These are phyloP conservation scores for Lactarius hengduanensis DNA, from an alignment of 768 basidiomycete species.

Conservation along the genomic window DNA sequence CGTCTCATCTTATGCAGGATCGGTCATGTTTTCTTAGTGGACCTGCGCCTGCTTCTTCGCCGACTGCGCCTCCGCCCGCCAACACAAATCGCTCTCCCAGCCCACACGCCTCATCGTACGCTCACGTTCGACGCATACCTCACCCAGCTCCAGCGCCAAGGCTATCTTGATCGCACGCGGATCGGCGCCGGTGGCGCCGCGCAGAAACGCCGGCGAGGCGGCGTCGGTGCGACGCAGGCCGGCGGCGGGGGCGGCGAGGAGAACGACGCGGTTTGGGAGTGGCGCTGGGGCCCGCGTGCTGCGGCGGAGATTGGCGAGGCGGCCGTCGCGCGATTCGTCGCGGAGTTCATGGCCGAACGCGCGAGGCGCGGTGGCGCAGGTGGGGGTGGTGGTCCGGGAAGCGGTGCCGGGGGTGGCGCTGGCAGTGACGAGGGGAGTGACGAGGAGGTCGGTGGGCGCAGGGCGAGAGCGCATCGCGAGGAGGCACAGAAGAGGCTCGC, in stretches of 20 bases:
- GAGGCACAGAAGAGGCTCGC: slow-evolving; percentile 41
- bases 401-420: not conserved
- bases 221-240: slow-evolving; percentile 37
- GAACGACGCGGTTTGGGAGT: slow-evolving; percentile 54
- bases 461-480: slow-evolving; percentile 27
- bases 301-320: slow-evolving; percentile 81
- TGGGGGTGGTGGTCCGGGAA: not conserved
- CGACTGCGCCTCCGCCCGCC: slow-evolving; percentile 60
- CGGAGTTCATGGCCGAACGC: slow-evolving; percentile 69
- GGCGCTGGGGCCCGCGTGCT: slow-evolving; percentile 85
- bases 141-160: slow-evolving; percentile 58
- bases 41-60: slow-evolving; percentile 68
- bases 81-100: slow-evolving; percentile 49
- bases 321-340: slow-evolving; percentile 70
- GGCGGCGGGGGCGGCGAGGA: slow-evolving; percentile 33
- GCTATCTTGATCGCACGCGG: slow-evolving; percentile 71
- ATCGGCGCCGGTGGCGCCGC: slow-evolving; percentile 45
- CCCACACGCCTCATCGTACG: slow-evolving; percentile 48
- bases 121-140: slow-evolving; percentile 69
- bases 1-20: not conserved
- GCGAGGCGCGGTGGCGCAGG: not conserved
- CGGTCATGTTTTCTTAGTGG: slow-evolving; percentile 44
- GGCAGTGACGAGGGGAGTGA: slow-evolving; percentile 1
- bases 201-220: slow-evolving; percentile 53
- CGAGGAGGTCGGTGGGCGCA: slow-evolving; percentile 27